These are phyloP conservation scores for Quercus agrifolia DNA, from an alignment of 306 rosid species.

Conservation along the genomic window DNA sequence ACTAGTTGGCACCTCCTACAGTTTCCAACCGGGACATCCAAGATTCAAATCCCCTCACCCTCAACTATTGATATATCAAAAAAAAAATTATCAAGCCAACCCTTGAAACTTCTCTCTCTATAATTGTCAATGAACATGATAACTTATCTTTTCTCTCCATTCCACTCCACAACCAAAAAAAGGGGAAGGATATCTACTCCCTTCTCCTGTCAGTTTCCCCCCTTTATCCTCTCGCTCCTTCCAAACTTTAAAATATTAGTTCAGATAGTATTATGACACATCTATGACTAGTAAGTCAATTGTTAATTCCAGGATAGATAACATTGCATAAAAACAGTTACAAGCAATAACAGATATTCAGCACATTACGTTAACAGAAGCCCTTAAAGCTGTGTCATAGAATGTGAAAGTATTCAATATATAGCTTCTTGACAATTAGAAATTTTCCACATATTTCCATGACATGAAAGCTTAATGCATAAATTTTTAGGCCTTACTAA, in stretches of 20 bases:
- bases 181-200: neutral
- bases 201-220: neutral
- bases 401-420: neutral
- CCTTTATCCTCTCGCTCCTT: neutral
- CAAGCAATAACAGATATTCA: neutral
- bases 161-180: neutral
- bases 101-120: neutral
- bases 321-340: neutral
- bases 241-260: neutral
- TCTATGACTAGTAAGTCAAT: neutral
- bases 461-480: neutral
- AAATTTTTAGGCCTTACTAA: neutral
- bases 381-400: neutral
- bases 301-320: neutral
- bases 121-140: neutral
- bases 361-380: neutral
- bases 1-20: no score
- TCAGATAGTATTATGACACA: neutral
- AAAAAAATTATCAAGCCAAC: no score
- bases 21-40: no score
- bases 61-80: no score
- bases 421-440: neutral
- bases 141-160: neutral
- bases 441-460: neutral
- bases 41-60: no score